Percentiles rank a stretch among this genome's conserved stretches.
Evolutionary conservation across 495 filamentous ascomycete species (phyloP).

Genomic region (Trichoderma parareesei): DNA sequence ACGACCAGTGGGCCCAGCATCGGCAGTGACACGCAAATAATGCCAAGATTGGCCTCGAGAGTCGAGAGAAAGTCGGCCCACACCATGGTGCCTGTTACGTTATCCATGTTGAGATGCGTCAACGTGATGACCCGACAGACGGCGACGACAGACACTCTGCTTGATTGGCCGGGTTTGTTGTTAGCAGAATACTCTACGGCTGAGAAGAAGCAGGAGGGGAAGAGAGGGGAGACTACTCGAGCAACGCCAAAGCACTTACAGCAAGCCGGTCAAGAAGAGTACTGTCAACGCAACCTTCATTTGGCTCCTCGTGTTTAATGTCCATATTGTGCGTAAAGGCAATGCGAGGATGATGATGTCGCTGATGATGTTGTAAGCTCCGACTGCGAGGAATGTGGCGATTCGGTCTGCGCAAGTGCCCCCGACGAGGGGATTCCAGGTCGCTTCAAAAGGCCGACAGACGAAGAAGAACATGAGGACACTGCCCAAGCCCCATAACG

Average conservation of each 20-base stretch:
- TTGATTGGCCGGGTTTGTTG: not conserved
- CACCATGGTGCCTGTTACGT: slow-evolving; percentile 20
- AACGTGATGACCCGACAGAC: slow-evolving; percentile 17
- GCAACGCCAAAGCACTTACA: not conserved
- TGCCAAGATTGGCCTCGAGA: slow-evolving; percentile 16
- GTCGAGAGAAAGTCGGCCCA: slow-evolving; percentile 16
- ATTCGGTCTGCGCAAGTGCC: not conserved
- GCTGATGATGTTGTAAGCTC: not conserved
- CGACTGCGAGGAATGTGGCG: not conserved
- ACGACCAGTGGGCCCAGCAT: slow-evolving; percentile 18
- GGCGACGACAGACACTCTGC: slow-evolving; percentile 14
- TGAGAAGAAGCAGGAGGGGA: not conserved
- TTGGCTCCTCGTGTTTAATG: not conserved
- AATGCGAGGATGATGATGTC: not conserved
- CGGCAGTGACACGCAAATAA: slow-evolving; percentile 17
- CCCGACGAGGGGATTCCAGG: not conserved
- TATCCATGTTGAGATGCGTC: slow-evolving; percentile 15
- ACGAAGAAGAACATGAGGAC: not conserved
- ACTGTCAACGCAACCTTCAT: not conserved
- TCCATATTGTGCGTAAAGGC: not conserved
- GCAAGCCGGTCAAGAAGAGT: not conserved
- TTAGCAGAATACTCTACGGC: no score
- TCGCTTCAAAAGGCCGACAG: not conserved
- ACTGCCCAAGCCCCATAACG: not conserved
- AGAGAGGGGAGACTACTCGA: not conserved